Conservation (phyloP, 495 filamentous ascomycete genomes). For the Jackrogersella minutella region DNA sequence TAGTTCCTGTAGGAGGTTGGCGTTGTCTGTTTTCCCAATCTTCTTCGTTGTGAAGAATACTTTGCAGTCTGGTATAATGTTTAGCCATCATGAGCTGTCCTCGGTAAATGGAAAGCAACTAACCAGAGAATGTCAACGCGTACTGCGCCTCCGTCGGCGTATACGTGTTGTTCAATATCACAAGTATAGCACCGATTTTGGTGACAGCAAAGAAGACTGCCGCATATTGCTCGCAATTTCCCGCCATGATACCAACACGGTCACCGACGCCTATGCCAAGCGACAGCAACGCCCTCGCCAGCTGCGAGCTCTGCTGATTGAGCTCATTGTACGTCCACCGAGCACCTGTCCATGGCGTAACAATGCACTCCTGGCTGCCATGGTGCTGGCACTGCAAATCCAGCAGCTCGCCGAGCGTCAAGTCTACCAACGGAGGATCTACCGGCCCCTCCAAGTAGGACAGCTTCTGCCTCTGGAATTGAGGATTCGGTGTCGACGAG, state of each 20-base stretch:
- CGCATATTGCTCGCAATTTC: conserved; percentile 75
- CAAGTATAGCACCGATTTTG: conserved; percentile 70
- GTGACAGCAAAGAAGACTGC: conserved; percentile 73
- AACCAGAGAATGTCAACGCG: conserved; percentile 70
- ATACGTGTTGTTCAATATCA: conserved; percentile 77
- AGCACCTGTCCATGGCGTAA: conserved; percentile 71
- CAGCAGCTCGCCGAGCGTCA: conserved; percentile 69
- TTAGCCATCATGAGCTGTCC: background rate
- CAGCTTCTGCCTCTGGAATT: conserved; percentile 46
- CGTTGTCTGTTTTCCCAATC: conserved; percentile 65
- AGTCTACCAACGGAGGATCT: conserved; percentile 64
- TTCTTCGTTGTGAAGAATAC: conserved; percentile 69
- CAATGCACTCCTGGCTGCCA: conserved; percentile 65
- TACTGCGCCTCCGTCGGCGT: conserved; percentile 69
- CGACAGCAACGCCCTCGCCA: conserved; percentile 66
- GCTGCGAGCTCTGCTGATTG: conserved; percentile 64
- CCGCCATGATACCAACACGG: conserved; percentile 73
- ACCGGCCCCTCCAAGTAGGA: conserved; percentile 68
- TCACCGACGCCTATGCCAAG: conserved; percentile 69
- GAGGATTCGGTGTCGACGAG: conserved; percentile 21
- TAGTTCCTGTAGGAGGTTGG: conserved; percentile 61
- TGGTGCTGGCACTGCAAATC: conserved; percentile 69
- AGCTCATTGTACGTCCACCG: conserved; percentile 72
- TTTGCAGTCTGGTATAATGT: conserved; percentile 57
- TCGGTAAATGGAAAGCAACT: conserved; percentile 15